A percentile compares a stretch with the other conserved stretches of the same genome.
These are phyloP conservation scores for Volutella citrinella DNA, from an alignment of 2,329 filamentous ascomycete species.

Conservation along the genomic window DNA sequence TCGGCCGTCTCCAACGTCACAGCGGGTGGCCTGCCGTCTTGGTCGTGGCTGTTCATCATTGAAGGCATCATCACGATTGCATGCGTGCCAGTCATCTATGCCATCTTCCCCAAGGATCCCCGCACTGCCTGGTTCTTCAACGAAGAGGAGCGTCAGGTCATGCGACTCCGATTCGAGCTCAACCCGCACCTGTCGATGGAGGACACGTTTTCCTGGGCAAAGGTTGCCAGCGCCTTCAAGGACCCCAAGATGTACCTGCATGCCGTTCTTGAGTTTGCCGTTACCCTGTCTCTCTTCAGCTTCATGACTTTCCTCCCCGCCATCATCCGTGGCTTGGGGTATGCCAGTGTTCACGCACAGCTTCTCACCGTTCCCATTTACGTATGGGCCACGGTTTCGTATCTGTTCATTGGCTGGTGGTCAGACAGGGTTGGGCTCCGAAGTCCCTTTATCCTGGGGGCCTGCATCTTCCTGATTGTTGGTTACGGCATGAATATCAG, in stretches of 20 bases:
- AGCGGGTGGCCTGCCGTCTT: conserved; percentile 30
- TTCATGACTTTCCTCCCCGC: conserved; percentile 29
- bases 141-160: conserved; percentile 18
- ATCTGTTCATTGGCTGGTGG: conserved; percentile 21
- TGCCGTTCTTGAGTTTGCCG: conserved; percentile 26
- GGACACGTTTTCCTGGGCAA: conserved; percentile 14
- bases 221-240: conserved; percentile 15
- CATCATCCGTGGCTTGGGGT: conserved; percentile 27
- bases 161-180: conserved; percentile 13
- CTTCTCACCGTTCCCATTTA: conserved; percentile 27
- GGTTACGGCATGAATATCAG: conserved; percentile 26
- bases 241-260: conserved; percentile 32
- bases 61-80: conserved; percentile 38
- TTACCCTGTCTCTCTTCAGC: conserved; percentile 27
- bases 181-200: conserved; percentile 10
- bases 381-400: conserved; percentile 18
- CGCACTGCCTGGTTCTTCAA: conserved; percentile 24
- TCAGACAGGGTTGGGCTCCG: conserved; percentile 23
- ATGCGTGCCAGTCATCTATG: conserved; percentile 26
- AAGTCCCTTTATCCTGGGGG: conserved; percentile 21
- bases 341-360: conserved; percentile 27
- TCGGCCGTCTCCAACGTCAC: conserved; percentile 36
- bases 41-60: conserved; percentile 23
- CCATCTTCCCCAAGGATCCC: conserved; percentile 24
- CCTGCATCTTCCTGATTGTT: conserved; percentile 24